Evolutionary conservation across 768 basidiomycete species (phyloP).

Genomic region (Punctularia strigosozonata): DNA sequence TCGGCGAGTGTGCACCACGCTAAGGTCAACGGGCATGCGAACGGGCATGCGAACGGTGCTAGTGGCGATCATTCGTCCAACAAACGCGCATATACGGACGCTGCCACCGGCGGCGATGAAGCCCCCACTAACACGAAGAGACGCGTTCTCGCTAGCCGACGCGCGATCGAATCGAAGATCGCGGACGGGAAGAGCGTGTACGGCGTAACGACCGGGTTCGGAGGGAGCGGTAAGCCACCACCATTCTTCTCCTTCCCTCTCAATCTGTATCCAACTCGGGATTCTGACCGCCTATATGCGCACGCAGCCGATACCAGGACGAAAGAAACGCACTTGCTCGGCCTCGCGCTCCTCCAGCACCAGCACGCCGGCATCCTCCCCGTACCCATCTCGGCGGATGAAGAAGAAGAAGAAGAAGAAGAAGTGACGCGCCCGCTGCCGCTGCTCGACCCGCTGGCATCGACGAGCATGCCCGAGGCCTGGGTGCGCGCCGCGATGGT

Average conservation of each 20-base stretch:
- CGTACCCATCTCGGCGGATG: conserved; percentile 35
- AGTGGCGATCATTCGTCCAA: too few species aligned
- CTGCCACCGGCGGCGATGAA: too few species aligned
- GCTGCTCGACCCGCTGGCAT: conserved; percentile 54
- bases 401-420: too few species aligned
- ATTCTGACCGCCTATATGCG: conserved; percentile 9
- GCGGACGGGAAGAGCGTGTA: conserved; percentile 61
- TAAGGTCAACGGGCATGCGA: too few species aligned
- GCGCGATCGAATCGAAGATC: conserved; percentile 56
- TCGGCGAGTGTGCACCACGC: too few species aligned
- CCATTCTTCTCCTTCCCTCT: too few species aligned
- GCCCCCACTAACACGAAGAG: too few species aligned
- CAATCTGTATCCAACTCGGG: too few species aligned
- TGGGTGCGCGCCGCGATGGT: conserved; percentile 86
- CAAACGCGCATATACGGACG: too few species aligned
- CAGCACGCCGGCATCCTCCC: conserved; percentile 70
- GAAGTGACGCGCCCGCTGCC: conserved; percentile 51
- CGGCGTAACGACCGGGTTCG: conserved; percentile 80
- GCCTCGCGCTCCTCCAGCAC: conserved; percentile 76
- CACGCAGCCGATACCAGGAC: conserved; percentile 69
- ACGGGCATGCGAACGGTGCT: too few species aligned
- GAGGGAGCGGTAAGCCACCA: conserved; percentile 55
- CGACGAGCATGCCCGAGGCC: conserved; percentile 69
- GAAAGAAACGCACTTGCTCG: conserved; percentile 58
- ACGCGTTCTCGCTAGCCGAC: conserved; percentile 53